A percentile compares a stretch with the other conserved stretches of the same genome.
These are phyloP conservation scores for Microcyclospora tardicrescens DNA, from an alignment of 2,329 filamentous ascomycete species.

Conservation along the genomic window DNA sequence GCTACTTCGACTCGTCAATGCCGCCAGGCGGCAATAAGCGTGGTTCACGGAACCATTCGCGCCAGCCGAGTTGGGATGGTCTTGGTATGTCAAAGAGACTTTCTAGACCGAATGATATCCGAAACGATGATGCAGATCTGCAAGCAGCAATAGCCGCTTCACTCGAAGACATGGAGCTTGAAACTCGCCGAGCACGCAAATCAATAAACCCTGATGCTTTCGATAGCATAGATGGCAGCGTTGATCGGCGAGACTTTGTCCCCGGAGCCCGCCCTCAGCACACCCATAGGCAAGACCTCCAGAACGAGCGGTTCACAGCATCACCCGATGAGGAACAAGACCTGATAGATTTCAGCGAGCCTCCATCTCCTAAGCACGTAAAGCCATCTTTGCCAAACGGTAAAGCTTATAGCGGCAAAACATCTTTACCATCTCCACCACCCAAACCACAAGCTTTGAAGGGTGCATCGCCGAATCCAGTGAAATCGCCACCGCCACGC, in stretches of 20 bases:
- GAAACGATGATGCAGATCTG: constrained; percentile 36
- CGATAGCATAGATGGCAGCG: constrained; percentile 3
- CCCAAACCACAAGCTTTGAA: constrained; percentile 26
- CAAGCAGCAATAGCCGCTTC: constrained; percentile 36
- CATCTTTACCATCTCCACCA: constrained; percentile 18
- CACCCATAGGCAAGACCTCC: too few species aligned
- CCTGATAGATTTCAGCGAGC: constrained; percentile 35
- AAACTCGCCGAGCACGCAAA: constrained; percentile 22
- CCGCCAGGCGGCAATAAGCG: constrained; percentile 18
- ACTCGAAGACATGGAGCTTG: constrained; percentile 30
- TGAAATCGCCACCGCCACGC: constrained; percentile 22
- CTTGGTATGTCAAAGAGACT: constrained; percentile 20
- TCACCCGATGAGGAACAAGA: constrained; percentile 22
- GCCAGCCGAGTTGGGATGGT: constrained; percentile 19
- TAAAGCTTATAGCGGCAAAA: constrained; percentile 13
- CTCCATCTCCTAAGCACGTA: constrained; percentile 2
- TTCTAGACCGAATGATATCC: constrained; percentile 20
- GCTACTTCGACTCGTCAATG: constrained; percentile 61
- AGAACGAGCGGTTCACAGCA: not conserved
- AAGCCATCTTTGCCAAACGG: constrained; percentile 9
- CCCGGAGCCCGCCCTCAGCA: not conserved
- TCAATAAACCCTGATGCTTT: constrained; percentile 25
- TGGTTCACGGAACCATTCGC: constrained; percentile 17
- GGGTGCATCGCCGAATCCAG: constrained; percentile 22
- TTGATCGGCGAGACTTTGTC: constrained; percentile 6